Conservation (phyloP, 148 eudicot species). For the Arbutus unedo region DNA sequence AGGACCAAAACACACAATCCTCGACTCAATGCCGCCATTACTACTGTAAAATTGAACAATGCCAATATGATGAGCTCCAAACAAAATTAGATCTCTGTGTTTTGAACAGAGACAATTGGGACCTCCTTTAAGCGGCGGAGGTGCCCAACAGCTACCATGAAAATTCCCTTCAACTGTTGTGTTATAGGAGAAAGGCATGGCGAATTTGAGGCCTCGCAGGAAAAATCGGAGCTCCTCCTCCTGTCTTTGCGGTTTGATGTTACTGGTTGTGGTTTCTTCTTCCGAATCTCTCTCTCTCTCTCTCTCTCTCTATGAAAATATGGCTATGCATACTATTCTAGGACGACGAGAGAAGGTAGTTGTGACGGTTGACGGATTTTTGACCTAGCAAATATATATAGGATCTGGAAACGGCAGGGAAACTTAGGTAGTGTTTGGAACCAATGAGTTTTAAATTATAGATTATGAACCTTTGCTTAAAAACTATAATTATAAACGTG, state of each 20-base stretch:
- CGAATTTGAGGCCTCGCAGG: neutral
- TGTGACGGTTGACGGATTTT: neutral
- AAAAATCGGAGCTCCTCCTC: neutral
- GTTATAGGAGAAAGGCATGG: conserved; percentile 2
- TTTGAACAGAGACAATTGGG: neutral
- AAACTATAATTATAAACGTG: no score
- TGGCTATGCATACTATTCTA: neutral
- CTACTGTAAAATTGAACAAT: neutral
- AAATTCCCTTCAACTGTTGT: neutral
- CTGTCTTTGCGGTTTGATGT: neutral
- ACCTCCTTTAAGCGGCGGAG: neutral
- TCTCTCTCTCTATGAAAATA: neutral
- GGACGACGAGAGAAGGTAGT: neutral
- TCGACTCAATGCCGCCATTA: neutral
- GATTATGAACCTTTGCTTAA: no score
- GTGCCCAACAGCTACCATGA: neutral
- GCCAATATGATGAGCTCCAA: neutral
- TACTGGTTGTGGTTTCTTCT: neutral
- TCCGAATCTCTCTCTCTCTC: conserved; percentile 9
- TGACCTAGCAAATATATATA: neutral
- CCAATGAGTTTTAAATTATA: no score
- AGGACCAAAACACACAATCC: neutral
- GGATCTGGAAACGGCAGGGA: neutral
- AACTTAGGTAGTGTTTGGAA: no score
- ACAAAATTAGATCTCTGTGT: neutral